These are phyloP conservation scores for Sarcocystis neurona DNA, from an alignment of 169 alveolate species.

Conservation along the genomic window DNA sequence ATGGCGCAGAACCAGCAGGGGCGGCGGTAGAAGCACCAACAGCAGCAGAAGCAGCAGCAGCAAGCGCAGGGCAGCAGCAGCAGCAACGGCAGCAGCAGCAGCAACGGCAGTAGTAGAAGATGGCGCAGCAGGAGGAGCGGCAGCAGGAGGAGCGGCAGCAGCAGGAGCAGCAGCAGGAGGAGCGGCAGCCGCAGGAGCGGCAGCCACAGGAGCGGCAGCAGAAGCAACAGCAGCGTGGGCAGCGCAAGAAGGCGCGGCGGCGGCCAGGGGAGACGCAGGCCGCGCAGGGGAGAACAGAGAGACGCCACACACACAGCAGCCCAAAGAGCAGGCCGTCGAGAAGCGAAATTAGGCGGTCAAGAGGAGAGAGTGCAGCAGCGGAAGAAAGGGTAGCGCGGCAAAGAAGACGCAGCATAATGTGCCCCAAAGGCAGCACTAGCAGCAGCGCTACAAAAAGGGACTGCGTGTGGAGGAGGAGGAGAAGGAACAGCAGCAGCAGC, in stretches of 20 bases:
- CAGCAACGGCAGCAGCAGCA: background rate
- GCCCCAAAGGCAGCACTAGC: too few relatives aligned
- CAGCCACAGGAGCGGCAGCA: background rate
- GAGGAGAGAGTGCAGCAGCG: too few relatives aligned
- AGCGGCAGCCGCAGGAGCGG: background rate
- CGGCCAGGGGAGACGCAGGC: too few relatives aligned
- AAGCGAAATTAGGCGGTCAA: too few relatives aligned
- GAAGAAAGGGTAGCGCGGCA: too few relatives aligned
- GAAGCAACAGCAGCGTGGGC: background rate
- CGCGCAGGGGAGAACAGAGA: too few relatives aligned
- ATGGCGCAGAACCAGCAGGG: background rate
- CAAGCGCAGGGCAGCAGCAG: background rate
- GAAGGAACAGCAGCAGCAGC: too few relatives aligned
- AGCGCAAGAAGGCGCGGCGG: background rate
- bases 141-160: background rate
- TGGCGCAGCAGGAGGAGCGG: background rate
- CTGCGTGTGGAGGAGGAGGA: too few relatives aligned
- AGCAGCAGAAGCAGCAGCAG: slow-evolving; percentile 33
- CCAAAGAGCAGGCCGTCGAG: too few relatives aligned
- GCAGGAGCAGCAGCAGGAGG: slow-evolving; percentile 22
- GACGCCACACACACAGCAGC: too few relatives aligned
- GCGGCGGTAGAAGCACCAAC: slow-evolving; percentile 9
- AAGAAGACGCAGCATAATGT: too few relatives aligned
- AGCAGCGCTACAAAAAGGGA: too few relatives aligned
- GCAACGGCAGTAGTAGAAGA: slow-evolving; percentile 2